phyloP scores from a whole-genome alignment of 2,329 filamentous ascomycete genomes.

The Aspergillus uvarum region DNA sequence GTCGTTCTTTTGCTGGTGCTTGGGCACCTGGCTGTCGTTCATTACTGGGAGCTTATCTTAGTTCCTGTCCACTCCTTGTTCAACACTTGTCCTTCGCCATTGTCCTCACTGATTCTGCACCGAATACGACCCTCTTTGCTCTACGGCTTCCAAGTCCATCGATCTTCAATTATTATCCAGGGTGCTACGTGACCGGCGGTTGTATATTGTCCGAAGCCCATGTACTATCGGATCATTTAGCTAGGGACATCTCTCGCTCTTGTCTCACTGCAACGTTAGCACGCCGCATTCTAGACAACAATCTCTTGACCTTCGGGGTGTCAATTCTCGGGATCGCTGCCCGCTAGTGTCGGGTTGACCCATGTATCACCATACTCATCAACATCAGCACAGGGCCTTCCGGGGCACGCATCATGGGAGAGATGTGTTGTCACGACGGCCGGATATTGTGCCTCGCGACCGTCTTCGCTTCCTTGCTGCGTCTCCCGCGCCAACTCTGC shows the following conservation, averaged over 20 bases:
- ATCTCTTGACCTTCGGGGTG: not conserved
- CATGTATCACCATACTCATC: slow-evolving; percentile 27
- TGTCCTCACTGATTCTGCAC: slow-evolving; percentile 10
- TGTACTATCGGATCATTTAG: not conserved
- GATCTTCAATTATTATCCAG: not conserved
- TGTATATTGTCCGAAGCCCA: not conserved
- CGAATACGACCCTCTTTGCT: not conserved
- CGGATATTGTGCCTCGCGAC: slow-evolving; percentile 29
- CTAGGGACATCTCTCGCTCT: not conserved
- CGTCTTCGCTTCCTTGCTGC: slow-evolving; percentile 24
- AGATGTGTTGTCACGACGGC: slow-evolving; percentile 21
- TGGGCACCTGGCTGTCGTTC: slow-evolving; percentile 29
- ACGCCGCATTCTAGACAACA: not conserved
- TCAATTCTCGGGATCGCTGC: not conserved
- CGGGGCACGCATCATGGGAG: slow-evolving; percentile 28
- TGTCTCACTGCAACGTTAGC: not conserved
- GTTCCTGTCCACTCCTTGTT: slow-evolving; percentile 31
- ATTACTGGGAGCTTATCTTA: slow-evolving; percentile 20
- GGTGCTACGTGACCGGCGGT: not conserved
- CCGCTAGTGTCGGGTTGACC: slow-evolving; percentile 10
- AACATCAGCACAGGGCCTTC: slow-evolving; percentile 26
- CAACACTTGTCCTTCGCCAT: slow-evolving; percentile 1
- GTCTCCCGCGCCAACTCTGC: slow-evolving; percentile 26
- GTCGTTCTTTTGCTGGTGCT: slow-evolving; percentile 14
- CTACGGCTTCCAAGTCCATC: not conserved